These are phyloP conservation scores for Notholithocarpus densiflorus DNA, from an alignment of 306 rosid species.

Conservation along the genomic window DNA sequence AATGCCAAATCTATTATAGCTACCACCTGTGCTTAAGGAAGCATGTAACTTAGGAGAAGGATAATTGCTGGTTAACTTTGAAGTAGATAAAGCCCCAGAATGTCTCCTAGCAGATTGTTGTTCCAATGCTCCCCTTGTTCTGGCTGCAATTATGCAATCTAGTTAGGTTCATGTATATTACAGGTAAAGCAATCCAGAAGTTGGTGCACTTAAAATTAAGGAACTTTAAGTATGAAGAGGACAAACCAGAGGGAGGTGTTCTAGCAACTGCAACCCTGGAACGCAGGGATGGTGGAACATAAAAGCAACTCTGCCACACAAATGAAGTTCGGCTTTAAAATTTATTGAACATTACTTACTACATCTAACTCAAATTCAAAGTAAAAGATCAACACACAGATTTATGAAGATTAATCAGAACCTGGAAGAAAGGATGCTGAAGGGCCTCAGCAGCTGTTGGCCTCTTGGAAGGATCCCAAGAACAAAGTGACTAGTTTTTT, in stretches of 20 bases:
- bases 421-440: slow-evolving; percentile 99
- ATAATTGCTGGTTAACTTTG: slow-evolving; percentile 50
- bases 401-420: slow-evolving; percentile 2
- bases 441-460: slow-evolving; percentile 92
- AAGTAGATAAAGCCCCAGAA: slow-evolving; percentile 48
- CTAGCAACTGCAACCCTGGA: slow-evolving; percentile 53
- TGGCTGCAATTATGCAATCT: slow-evolving; percentile 39
- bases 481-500: slow-evolving; percentile 68
- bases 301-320: slow-evolving; percentile 68
- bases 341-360: not conserved
- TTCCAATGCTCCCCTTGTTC: slow-evolving; percentile 50
- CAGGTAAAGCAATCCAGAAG: not conserved
- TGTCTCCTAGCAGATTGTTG: slow-evolving; percentile 58
- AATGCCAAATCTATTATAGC: not conserved
- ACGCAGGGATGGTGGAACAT: slow-evolving; percentile 91
- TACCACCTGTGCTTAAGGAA: slow-evolving; percentile 61
- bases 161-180: slow-evolving; percentile 2
- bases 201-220: not conserved
- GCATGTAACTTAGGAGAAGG: slow-evolving; percentile 59
- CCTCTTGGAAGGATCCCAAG: slow-evolving; percentile 96
- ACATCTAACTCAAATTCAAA: not conserved
- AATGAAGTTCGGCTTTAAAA: not conserved
- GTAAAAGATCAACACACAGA: not conserved
- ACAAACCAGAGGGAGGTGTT: slow-evolving; percentile 88
- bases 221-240: slow-evolving; percentile 5